phyloP scores from a whole-genome alignment of 2,329 filamentous ascomycete species.

The Botrytis sinoallii region DNA sequence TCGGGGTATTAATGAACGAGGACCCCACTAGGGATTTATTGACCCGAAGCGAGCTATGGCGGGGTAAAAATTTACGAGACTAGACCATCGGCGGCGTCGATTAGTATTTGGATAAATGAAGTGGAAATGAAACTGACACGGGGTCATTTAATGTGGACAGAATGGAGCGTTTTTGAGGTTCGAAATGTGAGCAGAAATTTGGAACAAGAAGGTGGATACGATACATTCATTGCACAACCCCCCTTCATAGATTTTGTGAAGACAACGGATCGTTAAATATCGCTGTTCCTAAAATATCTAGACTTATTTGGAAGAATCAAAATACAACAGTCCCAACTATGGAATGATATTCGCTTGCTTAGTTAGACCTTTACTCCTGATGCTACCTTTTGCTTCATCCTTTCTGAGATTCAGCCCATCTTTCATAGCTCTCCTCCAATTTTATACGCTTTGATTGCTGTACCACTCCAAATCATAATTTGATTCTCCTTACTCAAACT shows the following conservation, averaged over 20 bases:
- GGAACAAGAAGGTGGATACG: neutral
- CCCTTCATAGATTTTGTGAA: neutral
- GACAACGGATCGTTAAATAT: too few relatives aligned
- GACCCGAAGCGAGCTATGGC: slow-evolving; percentile 17
- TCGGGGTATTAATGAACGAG: slow-evolving; percentile 15
- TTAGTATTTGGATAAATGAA: neutral
- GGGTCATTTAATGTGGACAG: neutral
- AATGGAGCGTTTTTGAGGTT: neutral
- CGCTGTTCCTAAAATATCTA: neutral
- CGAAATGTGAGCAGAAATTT: neutral
- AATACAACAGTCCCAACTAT: neutral
- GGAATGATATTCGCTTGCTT: neutral
- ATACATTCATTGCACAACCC: neutral
- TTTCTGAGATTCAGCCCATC: neutral
- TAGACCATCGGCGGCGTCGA: neutral
- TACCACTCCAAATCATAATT: slow-evolving; percentile 68
- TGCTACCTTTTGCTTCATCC: neutral
- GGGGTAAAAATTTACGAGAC: slow-evolving; percentile 3
- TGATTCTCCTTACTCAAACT: slow-evolving; percentile 58
- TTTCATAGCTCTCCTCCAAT: slow-evolving; percentile 39
- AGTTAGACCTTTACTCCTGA: neutral
- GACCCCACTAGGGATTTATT: slow-evolving; percentile 16
- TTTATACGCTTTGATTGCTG: slow-evolving; percentile 68
- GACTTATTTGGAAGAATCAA: neutral
- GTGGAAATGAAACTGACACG: neutral